These are phyloP conservation scores for Hsuehochloa calcarea DNA, from an alignment of 176 grass and related monocot species.

Conservation along the genomic window DNA sequence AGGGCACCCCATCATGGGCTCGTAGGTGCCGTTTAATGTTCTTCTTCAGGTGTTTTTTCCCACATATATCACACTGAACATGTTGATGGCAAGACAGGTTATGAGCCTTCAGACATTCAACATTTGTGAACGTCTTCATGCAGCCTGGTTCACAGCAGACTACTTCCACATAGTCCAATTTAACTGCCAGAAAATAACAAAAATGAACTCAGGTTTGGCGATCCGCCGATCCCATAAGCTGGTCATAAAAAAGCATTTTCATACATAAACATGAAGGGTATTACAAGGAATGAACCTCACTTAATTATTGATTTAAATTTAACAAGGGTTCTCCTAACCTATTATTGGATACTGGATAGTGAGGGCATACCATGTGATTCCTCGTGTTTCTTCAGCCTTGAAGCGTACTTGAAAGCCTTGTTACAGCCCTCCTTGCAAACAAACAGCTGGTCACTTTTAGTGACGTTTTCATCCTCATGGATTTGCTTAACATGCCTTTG, in stretches of 20 bases:
- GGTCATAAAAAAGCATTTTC: background rate
- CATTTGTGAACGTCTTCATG: conserved; percentile 63
- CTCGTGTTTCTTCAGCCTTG: conserved; percentile 69
- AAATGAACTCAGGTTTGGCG: background rate
- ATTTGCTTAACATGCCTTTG: conserved; percentile 54
- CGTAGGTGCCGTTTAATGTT: conserved; percentile 57
- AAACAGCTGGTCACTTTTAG: conserved; percentile 38
- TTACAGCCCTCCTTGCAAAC: conserved; percentile 59
- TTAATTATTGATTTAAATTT: background rate
- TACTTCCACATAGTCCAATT: conserved; percentile 65
- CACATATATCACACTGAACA: conserved; percentile 52
- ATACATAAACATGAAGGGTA: background rate
- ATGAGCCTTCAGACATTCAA: conserved; percentile 53
- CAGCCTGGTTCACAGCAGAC: conserved; percentile 62
- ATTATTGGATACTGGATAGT: background rate
- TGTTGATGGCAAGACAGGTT: conserved; percentile 47
- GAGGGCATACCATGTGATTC: conserved; percentile 57
- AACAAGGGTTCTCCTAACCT: background rate
- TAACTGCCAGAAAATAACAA: conserved; percentile 35
- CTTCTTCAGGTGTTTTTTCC: conserved; percentile 58
- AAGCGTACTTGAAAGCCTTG: conserved; percentile 66
- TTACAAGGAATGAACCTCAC: background rate
- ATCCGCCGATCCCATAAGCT: background rate
- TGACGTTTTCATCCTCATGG: conserved; percentile 30
- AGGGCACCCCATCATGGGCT: background rate